These are phyloP conservation scores for Suhomyces terraborum DNA, from an alignment of 1,139 yeast species.

Conservation along the genomic window DNA sequence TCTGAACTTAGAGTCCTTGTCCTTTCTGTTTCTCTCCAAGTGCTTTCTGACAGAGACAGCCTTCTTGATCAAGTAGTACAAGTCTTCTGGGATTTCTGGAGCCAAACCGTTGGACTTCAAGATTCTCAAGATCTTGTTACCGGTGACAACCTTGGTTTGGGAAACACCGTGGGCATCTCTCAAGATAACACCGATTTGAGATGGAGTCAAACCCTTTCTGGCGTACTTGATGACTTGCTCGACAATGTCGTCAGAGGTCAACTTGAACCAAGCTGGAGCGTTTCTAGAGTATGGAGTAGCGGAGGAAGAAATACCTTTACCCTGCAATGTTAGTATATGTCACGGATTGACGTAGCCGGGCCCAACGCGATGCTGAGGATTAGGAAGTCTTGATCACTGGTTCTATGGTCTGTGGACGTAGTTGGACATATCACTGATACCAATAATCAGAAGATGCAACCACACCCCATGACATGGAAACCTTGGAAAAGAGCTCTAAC, in stretches of 20 bases:
- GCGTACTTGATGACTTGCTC: slow-evolving; percentile 99
- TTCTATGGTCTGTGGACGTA: too few relatives aligned
- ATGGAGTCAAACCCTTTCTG: slow-evolving; percentile 99
- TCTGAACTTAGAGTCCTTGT: slow-evolving; percentile 99
- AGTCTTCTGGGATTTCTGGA: slow-evolving; percentile 99
- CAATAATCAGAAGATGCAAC: too few relatives aligned
- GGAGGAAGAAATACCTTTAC: slow-evolving; percentile 99
- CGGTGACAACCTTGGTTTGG: slow-evolving; percentile 95
- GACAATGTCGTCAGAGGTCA: slow-evolving; percentile 90
- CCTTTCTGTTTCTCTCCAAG: slow-evolving; percentile 99
- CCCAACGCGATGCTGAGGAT: too few relatives aligned
- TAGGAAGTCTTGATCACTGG: too few relatives aligned
- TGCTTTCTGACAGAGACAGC: slow-evolving; percentile 99
- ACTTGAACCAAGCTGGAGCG: slow-evolving; percentile 99
- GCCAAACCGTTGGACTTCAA: slow-evolving; percentile 99
- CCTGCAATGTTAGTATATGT: slow-evolving; percentile 48
- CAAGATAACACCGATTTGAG: slow-evolving; percentile 98
- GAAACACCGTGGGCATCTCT: slow-evolving; percentile 99
- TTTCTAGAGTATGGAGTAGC: slow-evolving; percentile 99
- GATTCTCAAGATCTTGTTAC: slow-evolving; percentile 99
- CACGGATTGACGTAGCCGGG: too few relatives aligned
- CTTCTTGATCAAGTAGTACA: slow-evolving; percentile 98
- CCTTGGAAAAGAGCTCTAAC: too few relatives aligned
- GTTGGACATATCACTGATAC: too few relatives aligned
- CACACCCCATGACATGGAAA: too few relatives aligned